Percentiles rank a stretch among this genome's conserved stretches.
phyloP scores from a whole-genome alignment of 108 stramenopile species.

The Epipyxis sp. region DNA sequence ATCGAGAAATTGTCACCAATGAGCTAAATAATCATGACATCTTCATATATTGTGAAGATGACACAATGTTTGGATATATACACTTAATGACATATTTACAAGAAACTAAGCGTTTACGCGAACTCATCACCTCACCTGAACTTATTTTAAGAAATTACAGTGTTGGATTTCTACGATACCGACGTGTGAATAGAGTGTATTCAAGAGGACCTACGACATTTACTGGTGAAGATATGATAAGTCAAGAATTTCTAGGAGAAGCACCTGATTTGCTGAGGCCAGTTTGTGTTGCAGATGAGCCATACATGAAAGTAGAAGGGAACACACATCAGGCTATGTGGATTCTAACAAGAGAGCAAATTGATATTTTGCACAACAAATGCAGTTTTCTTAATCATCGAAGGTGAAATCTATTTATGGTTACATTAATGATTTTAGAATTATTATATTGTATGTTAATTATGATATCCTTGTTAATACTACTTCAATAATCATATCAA shows the following conservation, averaged over 20 bases:
- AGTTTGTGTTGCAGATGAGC: neutral
- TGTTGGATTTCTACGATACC: slow-evolving; percentile 8
- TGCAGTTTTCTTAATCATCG: slow-evolving; percentile 2
- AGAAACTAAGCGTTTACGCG: neutral
- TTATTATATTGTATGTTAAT: neutral
- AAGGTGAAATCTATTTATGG: neutral
- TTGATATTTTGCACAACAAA: neutral
- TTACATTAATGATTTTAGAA: neutral
- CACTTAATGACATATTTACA: slow-evolving; percentile 1
- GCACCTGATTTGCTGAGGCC: slow-evolving; percentile 5
- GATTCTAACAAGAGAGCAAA: neutral
- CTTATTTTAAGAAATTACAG: neutral
- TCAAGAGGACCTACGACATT: too few species aligned
- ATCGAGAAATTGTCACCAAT: neutral
- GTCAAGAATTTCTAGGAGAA: slow-evolving; percentile 14
- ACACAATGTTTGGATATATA: neutral
- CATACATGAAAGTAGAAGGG: neutral
- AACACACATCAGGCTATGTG: slow-evolving; percentile 23
- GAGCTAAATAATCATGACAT: neutral
- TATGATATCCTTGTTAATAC: too few species aligned
- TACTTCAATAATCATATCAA: too few species aligned
- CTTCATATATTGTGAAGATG: slow-evolving; percentile 11
- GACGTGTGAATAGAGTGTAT: neutral
- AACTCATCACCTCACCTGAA: neutral
- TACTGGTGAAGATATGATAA: neutral